Base-by-base conservation (phyloP, 2,329 filamentous ascomycete species). In the Cordyceps tenuipes region DNA sequence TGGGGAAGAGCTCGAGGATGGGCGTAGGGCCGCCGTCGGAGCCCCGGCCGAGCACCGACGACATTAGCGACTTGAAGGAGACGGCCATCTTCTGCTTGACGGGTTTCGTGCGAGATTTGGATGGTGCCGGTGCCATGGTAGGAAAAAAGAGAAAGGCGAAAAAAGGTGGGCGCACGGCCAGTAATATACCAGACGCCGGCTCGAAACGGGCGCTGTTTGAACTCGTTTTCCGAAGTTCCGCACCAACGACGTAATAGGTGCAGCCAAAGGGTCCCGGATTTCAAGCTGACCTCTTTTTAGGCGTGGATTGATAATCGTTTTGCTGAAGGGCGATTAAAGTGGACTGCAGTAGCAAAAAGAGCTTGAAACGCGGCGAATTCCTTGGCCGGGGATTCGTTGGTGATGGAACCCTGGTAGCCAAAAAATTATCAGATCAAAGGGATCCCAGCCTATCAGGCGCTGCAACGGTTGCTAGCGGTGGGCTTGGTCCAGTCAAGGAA, bases 1-100 rank as follows among this genome's bases (percentile, higher is more conserved):
- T 84, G 57, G 85, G 77, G 72, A 97, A 97, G 10, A 97, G 79
- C 47, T 75, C 70, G 50, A 71, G 66, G 39, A 73, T 64, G 59
- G 10, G 74, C 67, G 53, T 67, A 63, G 34, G 34, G 10, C 43
- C 66, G 39, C 59, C 63, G 46, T 62, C 65, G 62, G 67, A 67
- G 63, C 55, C 49, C 19, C 44, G 15, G 49, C 60, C 65, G 62
- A 68, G 63, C 49, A 71, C 73, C 57, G 72, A 68, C 55, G 68
- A 70, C 55, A 79, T 65, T 26, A 79, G 65, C 19, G 72, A 74
- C 56, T 73, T 72, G 63, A 79, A 66, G 7, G 76, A 74, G 17
- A 74, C 66, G 6, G 78, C 73, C 76, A 79, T 79, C 65, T 70
- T 75, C 54, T 72, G 68, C 65, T 72, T 73, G 36, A 66, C 65